Percentiles rank a stretch among this genome's conserved stretches.
Evolutionary conservation across 768 basidiomycete species (phyloP).

Genomic region (Hericium rajendrae): DNA sequence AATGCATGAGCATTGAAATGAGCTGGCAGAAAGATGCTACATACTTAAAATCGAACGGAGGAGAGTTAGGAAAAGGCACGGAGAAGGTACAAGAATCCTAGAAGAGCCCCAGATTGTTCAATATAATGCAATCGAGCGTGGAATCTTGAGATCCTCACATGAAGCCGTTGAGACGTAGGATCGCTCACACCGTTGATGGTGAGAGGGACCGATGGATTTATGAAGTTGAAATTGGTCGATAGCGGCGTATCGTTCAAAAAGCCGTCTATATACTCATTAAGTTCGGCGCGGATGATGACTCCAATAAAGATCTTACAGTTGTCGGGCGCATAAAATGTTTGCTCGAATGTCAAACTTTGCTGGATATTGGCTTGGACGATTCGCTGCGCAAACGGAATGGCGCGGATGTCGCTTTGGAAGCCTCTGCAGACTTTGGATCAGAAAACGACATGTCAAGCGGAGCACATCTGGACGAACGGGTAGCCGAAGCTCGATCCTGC

Average conservation of each 20-base stretch:
- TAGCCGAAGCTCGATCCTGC: constrained; percentile 39
- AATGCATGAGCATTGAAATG: neutral
- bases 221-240: constrained; percentile 21
- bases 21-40: neutral
- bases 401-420: constrained; percentile 45
- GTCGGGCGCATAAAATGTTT: constrained; percentile 38
- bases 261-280: constrained; percentile 12
- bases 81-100: constrained; percentile 23
- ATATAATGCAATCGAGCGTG: no score
- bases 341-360: constrained; percentile 25
- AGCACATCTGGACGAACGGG: constrained; percentile 29
- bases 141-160: constrained; percentile 11
- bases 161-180: constrained; percentile 25
- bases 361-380: constrained; percentile 45
- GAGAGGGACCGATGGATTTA: constrained; percentile 18
- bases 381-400: constrained; percentile 48
- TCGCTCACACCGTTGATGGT: constrained; percentile 21
- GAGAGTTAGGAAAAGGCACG: neutral
- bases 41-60: constrained; percentile 11
- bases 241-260: constrained; percentile 24
- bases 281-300: neutral
- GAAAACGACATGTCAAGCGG: neutral
- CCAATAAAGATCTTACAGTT: constrained; percentile 34
- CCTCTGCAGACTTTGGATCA: constrained; percentile 27
- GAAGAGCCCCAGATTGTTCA: neutral